Base-by-base conservation (phyloP, 805 yeast genomes). In the Saccharomycodes ludwigii region DNA sequence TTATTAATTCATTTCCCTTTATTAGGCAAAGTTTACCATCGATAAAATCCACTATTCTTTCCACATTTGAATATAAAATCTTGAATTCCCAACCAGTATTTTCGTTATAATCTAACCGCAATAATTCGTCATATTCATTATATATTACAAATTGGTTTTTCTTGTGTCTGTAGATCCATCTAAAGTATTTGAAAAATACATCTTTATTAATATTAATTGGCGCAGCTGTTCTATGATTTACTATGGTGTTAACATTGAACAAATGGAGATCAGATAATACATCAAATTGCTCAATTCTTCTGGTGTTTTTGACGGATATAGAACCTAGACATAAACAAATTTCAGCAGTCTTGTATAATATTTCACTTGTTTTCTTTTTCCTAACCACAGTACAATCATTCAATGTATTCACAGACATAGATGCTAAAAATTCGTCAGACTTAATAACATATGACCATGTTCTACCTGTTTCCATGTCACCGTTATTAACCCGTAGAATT, bases 261-360 rank as follows among this genome's bases (percentile, higher is more conserved):
- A n/a, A n/a, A 25, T 42, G 41, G 5, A 47, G 27, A 6, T 32
- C 35, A 8, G 56, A 47, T n/a, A 54, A 36, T 0, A 48, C 43
- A 33, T 53, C 59, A 28, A 54, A 43, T 4, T 44, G 29, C 9
- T 29, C 37, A 3, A 39, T 26, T 2, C 50, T 33, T 10, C 40
- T 39, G 5, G 29, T 32, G 6, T 33, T 37, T 15, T 46, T 38
- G 2, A 32, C 12, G 10, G 18, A 16, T 4, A 42, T n/a, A n/a
- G n/a, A n/a, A n/a, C n/a, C n/a, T n/a, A n/a, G n/a, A n/a, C n/a
- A n/a, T 6, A 54, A 19, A 9, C 51, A 36, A 9, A 55, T 25
- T 31, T 55, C 60, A 1, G 47, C 56, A 4, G 58, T 47, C 21
- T 46, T 52, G 32, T 37, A 43, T 27, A 46, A 35, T 11, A 31